Percentiles rank a stretch among this genome's conserved stretches.
These are phyloP conservation scores for Entamoeba invadens DNA, from an alignment of 208 protist genomes.

Conservation along the genomic window DNA sequence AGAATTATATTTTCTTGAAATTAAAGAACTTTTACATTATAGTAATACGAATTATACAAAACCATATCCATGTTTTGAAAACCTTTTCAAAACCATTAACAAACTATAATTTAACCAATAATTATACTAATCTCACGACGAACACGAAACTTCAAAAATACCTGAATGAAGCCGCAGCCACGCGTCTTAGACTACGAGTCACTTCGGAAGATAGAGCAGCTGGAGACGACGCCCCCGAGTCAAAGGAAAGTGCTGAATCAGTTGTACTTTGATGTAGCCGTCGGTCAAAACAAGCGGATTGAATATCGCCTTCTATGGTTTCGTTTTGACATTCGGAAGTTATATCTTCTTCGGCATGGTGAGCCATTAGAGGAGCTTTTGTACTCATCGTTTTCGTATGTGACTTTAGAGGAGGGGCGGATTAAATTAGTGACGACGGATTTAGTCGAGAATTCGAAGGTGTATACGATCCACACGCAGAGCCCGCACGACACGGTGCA, in stretches of 20 bases:
- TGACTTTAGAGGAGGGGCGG: not conserved
- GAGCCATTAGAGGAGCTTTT: not conserved
- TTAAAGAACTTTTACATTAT: too few relatives aligned
- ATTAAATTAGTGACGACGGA: not conserved
- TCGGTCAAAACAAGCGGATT: not conserved
- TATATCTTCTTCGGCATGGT: not conserved
- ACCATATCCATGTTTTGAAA: too few relatives aligned
- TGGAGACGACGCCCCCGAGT: not conserved
- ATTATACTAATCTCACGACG: too few relatives aligned
- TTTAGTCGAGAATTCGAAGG: not conserved
- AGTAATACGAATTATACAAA: too few relatives aligned
- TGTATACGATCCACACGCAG: not conserved
- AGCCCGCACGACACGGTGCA: not conserved
- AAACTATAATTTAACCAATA: too few relatives aligned
- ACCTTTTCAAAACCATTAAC: too few relatives aligned
- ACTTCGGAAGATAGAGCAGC: not conserved
- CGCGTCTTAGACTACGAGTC: not conserved
- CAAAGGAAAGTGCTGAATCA: not conserved
- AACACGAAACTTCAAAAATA: too few relatives aligned
- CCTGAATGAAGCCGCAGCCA: too few relatives aligned
- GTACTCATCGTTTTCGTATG: not conserved
- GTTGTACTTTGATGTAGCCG: not conserved
- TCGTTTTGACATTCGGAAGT: not conserved
- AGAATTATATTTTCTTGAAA: too few relatives aligned
- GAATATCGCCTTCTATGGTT: not conserved